These are phyloP conservation scores for Saturnispora serradocipensis DNA, from an alignment of 805 yeast species.

Conservation along the genomic window DNA sequence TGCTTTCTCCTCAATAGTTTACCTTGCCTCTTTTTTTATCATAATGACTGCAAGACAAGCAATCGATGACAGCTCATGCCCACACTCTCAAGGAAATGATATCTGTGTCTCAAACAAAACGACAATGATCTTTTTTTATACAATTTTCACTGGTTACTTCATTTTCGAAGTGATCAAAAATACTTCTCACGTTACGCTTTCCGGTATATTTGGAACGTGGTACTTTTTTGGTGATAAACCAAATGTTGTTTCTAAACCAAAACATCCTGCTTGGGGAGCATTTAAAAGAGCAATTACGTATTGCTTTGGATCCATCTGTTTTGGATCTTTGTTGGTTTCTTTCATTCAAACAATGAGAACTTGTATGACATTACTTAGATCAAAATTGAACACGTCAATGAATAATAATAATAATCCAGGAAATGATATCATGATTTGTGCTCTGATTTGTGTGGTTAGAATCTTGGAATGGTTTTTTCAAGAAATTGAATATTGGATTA, in stretches of 20 bases:
- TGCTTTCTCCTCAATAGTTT: slow-evolving; percentile 55
- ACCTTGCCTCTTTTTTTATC: slow-evolving; percentile 59
- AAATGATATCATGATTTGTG: slow-evolving; percentile 41
- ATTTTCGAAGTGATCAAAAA: slow-evolving; percentile 77
- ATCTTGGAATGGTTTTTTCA: slow-evolving; percentile 58
- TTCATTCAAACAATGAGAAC: slow-evolving; percentile 57
- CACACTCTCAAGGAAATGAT: slow-evolving; percentile 23
- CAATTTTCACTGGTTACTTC: slow-evolving; percentile 76
- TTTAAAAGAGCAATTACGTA: slow-evolving; percentile 69
- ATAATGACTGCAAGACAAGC: slow-evolving; percentile 18
- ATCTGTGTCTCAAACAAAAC: slow-evolving; percentile 25
- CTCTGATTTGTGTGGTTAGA: slow-evolving; percentile 35
- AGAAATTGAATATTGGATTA: slow-evolving; percentile 35
- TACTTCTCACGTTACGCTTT: slow-evolving; percentile 67
- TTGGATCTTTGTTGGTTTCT: slow-evolving; percentile 71
- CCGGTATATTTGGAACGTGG: slow-evolving; percentile 89
- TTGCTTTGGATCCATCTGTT: slow-evolving; percentile 84
- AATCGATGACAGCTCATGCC: slow-evolving; percentile 46
- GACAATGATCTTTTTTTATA: slow-evolving; percentile 37
- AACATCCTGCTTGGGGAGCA: slow-evolving; percentile 71
- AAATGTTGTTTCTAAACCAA: slow-evolving; percentile 48
- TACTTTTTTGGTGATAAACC: slow-evolving; percentile 45
- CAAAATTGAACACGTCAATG: slow-evolving; percentile 20
- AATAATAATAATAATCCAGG: slow-evolving; percentile 40
- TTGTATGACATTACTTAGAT: slow-evolving; percentile 42